phyloP scores from a whole-genome alignment of 2,329 filamentous ascomycete genomes.

The Neonectria punicea region DNA sequence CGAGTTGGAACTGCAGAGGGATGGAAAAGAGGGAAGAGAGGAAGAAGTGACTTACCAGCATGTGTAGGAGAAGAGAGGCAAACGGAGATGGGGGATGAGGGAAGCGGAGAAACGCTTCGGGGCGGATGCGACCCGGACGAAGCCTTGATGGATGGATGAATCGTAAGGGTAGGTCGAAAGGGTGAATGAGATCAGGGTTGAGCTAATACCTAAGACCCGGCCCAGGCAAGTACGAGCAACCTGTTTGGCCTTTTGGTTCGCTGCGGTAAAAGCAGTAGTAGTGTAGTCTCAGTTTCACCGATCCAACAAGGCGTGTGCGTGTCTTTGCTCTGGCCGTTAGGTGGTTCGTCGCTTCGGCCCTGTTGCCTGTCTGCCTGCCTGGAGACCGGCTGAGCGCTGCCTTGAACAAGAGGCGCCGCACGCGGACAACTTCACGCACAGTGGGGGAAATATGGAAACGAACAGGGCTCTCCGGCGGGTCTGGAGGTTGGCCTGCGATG shows the following conservation, averaged over 20 bases:
- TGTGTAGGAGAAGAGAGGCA: constrained; percentile 17
- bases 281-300: not conserved
- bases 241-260: constrained; percentile 7
- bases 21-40: constrained; percentile 11
- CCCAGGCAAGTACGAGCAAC: constrained; percentile 10
- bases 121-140: constrained; percentile 17
- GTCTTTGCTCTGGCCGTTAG: not conserved
- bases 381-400: constrained; percentile 15
- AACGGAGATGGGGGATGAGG: constrained; percentile 22
- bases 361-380: not conserved
- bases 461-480: not conserved
- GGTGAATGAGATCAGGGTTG: constrained; percentile 15
- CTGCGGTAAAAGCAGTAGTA: not conserved
- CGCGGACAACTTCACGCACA: not conserved
- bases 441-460: constrained; percentile 9
- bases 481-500: constrained; percentile 10
- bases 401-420: constrained; percentile 16
- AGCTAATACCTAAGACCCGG: constrained; percentile 21
- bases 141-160: constrained; percentile 1
- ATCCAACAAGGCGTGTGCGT: not conserved
- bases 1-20: constrained; percentile 18
- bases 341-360: not conserved
- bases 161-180: not conserved
- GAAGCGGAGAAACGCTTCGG: constrained; percentile 30
- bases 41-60: constrained; percentile 32